These are phyloP conservation scores for Taiozyma sp. DNA, from an alignment of 1,139 yeast genomes.

Conservation along the genomic window DNA sequence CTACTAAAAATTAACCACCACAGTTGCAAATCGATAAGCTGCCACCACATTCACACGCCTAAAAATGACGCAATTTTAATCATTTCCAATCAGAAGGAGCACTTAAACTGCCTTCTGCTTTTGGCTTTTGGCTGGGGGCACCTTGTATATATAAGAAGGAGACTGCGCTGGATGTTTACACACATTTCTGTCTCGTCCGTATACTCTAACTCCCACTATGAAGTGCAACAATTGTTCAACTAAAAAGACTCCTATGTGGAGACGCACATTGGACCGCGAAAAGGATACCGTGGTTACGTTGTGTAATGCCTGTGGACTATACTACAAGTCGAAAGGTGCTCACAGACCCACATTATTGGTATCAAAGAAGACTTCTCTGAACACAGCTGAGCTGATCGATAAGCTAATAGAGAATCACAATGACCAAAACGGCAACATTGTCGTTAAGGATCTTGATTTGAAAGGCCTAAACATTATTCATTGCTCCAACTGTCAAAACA, in stretches of 20 bases:
- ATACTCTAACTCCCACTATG: not conserved
- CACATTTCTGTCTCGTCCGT: not conserved
- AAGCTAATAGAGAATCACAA: constrained; percentile 4
- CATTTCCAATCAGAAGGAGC: not conserved
- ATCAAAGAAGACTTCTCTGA: constrained; percentile 17
- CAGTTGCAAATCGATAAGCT: not conserved
- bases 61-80: not conserved
- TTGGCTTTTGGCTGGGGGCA: not conserved
- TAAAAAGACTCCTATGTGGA: constrained; percentile 83
- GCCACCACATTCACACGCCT: not conserved
- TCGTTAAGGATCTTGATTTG: constrained; percentile 4
- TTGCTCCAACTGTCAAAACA: constrained; percentile 13
- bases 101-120: not conserved
- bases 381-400: constrained; percentile 16
- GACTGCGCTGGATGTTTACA: not conserved
- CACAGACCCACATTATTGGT: constrained; percentile 73
- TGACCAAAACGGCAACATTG: constrained; percentile 1
- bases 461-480: constrained; percentile 9
- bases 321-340: constrained; percentile 67
- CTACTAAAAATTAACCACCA: not conserved
- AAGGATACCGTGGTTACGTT: constrained; percentile 17
- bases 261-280: constrained; percentile 65
- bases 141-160: not conserved
- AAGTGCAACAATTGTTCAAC: constrained; percentile 57
- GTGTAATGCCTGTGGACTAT: constrained; percentile 86